Conservation (phyloP, 495 filamentous ascomycete genomes). For the Letharia columbiana region DNA sequence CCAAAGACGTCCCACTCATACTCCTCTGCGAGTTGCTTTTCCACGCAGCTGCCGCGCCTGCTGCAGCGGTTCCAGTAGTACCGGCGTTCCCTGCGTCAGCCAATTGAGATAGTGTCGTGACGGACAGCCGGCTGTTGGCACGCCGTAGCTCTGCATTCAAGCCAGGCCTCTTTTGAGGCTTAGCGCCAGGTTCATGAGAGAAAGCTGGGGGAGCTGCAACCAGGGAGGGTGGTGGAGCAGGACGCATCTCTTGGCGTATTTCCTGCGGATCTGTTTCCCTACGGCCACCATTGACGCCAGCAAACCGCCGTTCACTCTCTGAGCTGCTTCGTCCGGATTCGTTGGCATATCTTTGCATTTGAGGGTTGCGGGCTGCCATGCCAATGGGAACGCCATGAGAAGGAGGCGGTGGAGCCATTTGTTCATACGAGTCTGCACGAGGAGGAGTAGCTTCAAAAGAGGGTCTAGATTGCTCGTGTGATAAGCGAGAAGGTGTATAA, state of each 20-base stretch:
- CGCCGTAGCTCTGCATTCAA: conserved; percentile 65
- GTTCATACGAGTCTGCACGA: conserved; percentile 20
- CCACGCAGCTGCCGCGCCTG: conserved; percentile 36
- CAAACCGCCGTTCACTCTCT: conserved; percentile 44
- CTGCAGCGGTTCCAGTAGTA: conserved; percentile 28
- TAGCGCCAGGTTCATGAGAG: conserved; percentile 56
- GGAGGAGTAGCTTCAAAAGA: conserved; percentile 18
- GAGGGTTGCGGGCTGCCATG: conserved; percentile 21
- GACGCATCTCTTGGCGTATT: conserved; percentile 42
- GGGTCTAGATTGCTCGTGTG: conserved; percentile 31
- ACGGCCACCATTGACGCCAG: conserved; percentile 15
- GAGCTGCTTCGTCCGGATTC: conserved; percentile 47
- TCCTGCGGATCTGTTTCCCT: conserved; percentile 24
- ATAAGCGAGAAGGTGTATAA: conserved; percentile 36
- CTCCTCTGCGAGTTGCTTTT: conserved; percentile 29
- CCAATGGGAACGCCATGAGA: conserved; percentile 30
- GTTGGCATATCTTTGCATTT: conserved; percentile 25
- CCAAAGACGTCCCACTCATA: conserved; percentile 27
- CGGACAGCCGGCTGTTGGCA: conserved; percentile 72
- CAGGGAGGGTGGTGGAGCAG: conserved; percentile 56
- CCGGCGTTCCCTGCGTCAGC: conserved; percentile 51
- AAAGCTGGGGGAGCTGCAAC: conserved; percentile 72
- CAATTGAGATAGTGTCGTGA: conserved; percentile 69
- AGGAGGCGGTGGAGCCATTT: conserved; percentile 38
- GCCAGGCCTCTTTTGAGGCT: conserved; percentile 58